Percentiles rank a stretch among this genome's conserved stretches.
phyloP scores from a whole-genome alignment of 129 eudicot species.

The Scalesia atractyloides region DNA sequence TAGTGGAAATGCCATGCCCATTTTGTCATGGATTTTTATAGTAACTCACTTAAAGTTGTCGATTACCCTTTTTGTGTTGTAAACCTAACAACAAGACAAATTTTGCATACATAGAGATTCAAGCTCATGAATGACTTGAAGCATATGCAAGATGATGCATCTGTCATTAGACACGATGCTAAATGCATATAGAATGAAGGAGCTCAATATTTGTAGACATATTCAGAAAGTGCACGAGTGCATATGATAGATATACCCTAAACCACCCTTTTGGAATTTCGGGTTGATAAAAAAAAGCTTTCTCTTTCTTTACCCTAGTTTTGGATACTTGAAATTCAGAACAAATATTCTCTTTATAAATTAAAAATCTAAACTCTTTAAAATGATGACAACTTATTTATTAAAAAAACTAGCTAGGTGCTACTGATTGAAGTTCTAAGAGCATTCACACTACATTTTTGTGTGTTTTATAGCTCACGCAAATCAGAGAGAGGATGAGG shows the following conservation, averaged over 20 bases:
- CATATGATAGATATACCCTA: not conserved
- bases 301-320: slow-evolving; percentile 3
- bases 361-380: too few relatives aligned
- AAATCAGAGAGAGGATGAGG: too few relatives aligned
- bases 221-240: not conserved
- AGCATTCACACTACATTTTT: too few relatives aligned
- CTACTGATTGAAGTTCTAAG: too few relatives aligned
- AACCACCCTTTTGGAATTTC: not conserved
- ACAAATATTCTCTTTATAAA: too few relatives aligned
- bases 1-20: not conserved
- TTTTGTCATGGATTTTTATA: slow-evolving; percentile 21
- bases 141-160: slow-evolving; percentile 25
- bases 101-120: slow-evolving; percentile 17
- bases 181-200: not conserved
- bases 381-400: too few relatives aligned
- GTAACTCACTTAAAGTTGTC: slow-evolving; percentile 6
- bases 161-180: slow-evolving; percentile 8
- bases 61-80: slow-evolving; percentile 11
- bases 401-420: too few relatives aligned
- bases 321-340: too few relatives aligned
- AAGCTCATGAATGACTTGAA: slow-evolving; percentile 17
- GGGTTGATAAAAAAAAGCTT: not conserved
- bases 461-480: too few relatives aligned
- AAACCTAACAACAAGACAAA: slow-evolving; percentile 14
- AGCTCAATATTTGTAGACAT: not conserved